These are phyloP conservation scores for Fusarium sp. DNA, from an alignment of 2,329 filamentous ascomycete species.

Conservation along the genomic window DNA sequence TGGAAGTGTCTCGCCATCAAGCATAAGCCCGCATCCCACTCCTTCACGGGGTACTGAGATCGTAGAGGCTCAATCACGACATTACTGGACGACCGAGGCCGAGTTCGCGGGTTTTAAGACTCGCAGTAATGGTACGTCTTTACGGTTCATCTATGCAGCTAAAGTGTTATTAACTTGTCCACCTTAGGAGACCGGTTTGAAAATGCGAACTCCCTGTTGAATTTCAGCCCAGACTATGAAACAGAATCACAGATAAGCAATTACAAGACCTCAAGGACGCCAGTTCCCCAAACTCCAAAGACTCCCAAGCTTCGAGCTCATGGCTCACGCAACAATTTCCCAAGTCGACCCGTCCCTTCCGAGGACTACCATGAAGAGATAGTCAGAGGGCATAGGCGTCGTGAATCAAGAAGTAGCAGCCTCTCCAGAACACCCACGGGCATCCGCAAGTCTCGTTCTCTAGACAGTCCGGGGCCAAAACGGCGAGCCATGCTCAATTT, in stretches of 20 bases:
- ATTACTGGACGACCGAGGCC: background rate
- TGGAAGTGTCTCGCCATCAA: background rate
- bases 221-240: too few species aligned
- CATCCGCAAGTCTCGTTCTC: conserved; percentile 28
- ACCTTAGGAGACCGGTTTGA: conserved; percentile 11
- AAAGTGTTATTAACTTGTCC: background rate
- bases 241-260: conserved; percentile 36
- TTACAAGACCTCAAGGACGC: conserved; percentile 54
- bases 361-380: conserved; percentile 12
- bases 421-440: conserved; percentile 50
- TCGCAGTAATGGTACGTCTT: conserved; percentile 1
- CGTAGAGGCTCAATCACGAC: background rate
- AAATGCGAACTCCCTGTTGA: conserved; percentile 7
- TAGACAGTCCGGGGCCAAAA: conserved; percentile 46
- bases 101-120: background rate
- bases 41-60: background rate
- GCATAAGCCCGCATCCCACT: background rate
- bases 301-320: conserved; percentile 5
- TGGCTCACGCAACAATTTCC: conserved; percentile 12
- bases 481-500: conserved; percentile 52
- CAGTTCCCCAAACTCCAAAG: conserved; percentile 42
- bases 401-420: conserved; percentile 52
- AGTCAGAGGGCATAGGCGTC: conserved; percentile 29
- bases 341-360: conserved; percentile 7
- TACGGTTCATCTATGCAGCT: background rate